Percentiles rank a stretch among this genome's conserved stretches.
These are phyloP conservation scores for Zygoascus meyerae DNA, from an alignment of 1,139 yeast species.

Conservation along the genomic window DNA sequence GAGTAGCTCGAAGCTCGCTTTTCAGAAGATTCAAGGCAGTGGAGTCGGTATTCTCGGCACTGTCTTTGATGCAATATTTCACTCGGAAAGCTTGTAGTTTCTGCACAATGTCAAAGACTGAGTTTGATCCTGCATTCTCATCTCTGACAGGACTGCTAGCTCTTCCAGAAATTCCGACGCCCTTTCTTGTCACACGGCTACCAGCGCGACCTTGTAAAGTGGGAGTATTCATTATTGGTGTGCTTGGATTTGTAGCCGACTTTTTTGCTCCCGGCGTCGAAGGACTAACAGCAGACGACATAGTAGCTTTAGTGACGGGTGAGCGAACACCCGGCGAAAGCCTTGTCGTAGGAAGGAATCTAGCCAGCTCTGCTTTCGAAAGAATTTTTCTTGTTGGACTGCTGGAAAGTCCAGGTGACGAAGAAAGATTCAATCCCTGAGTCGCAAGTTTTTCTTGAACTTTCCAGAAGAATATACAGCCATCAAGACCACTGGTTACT, in stretches of 20 bases:
- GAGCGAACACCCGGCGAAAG: neutral
- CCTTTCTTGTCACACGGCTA: too few species aligned
- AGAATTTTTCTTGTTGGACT: slow-evolving; percentile 24
- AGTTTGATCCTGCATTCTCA: too few species aligned
- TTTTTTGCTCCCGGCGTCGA: too few species aligned
- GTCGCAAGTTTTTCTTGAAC: neutral
- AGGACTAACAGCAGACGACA: too few species aligned
- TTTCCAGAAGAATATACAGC: slow-evolving; percentile 29
- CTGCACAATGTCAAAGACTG: too few species aligned
- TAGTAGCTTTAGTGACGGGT: too few species aligned
- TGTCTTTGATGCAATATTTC: slow-evolving; percentile 6
- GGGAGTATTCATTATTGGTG: too few species aligned
- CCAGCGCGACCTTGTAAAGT: too few species aligned
- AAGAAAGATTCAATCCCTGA: neutral
- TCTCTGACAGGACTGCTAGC: too few species aligned
- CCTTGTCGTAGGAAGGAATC: slow-evolving; percentile 16
- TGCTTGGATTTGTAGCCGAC: too few species aligned
- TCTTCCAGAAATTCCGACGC: too few species aligned
- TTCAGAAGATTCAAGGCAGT: slow-evolving; percentile 17
- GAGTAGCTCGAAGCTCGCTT: slow-evolving; percentile 21
- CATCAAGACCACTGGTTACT: slow-evolving; percentile 29
- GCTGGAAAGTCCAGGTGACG: slow-evolving; percentile 1
- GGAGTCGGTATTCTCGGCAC: too few species aligned
- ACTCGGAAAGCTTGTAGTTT: slow-evolving; percentile 19
- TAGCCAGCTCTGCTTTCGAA: slow-evolving; percentile 23